Evolutionary conservation across 2,329 filamentous ascomycete genomes (phyloP), one percentile per base, ranked within the genome.

Genomic region (Penicillium sp.): DNA sequence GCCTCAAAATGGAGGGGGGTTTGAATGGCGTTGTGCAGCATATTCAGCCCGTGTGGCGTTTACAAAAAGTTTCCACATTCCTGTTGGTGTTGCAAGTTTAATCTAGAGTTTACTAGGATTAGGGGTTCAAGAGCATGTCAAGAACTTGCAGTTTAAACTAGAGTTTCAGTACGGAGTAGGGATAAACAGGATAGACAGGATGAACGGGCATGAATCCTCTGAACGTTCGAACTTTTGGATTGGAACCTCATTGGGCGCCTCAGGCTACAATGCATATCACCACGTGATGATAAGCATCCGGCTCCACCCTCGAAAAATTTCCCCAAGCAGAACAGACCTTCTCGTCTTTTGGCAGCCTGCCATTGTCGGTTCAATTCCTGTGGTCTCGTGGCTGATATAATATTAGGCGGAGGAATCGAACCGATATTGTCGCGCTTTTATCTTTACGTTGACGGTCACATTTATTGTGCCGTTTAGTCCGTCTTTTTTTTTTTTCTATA

Each of bases 291-390:
- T 76, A 76, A 59, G n/a, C 38, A n/a, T 42, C 52, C 58, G 63
- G 63, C 48, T 72, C 66, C 69, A 70, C 65, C 46, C 61, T 69
- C 68, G 67, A 74, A 75, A 75, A 75, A 74, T 73, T 73, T 74
- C 71, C 71, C 66, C 66, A 62, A 61, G 55, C 58, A 59, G 56
- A 60, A 55, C 56, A 61, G 57, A 55, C 55, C 66, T 61, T 61
- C 57, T 63, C 57, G 55, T 56, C 61, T 53, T 63, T 48, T 59
- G 62, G 53, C 53, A 66, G 61, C 59, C 59, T 61, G 62, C 62
- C 53, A 64, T 64, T 64, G 66, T 62, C 56, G 61, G 58, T 63
- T 56, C 61, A 62, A 62, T 60, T 57, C 58, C 54, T 57, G 63
- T 60, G 61, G 59, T 63, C 57, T 61, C 43, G 51, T 53, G 53